phyloP scores from a whole-genome alignment of 2,329 filamentous ascomycete species.

The Aureobasidium sp. region DNA sequence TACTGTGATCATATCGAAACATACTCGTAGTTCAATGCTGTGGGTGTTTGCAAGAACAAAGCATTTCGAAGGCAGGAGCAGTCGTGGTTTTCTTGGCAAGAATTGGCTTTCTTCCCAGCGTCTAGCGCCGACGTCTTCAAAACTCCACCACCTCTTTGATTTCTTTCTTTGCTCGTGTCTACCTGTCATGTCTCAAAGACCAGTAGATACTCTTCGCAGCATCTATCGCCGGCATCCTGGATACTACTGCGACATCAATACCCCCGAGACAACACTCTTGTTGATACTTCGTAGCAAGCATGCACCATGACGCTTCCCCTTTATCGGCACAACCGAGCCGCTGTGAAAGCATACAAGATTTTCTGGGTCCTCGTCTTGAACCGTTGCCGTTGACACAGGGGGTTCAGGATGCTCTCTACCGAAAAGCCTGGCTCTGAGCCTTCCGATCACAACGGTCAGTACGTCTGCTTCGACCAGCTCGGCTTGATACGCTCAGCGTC shows the following conservation, averaged over 20 bases:
- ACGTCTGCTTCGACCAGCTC: not conserved
- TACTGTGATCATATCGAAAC: not conserved
- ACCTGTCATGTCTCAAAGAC: not conserved
- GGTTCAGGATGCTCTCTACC: not conserved
- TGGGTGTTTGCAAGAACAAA: too few relatives aligned
- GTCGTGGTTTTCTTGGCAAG: not conserved
- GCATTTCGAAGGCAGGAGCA: not conserved
- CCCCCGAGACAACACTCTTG: not conserved
- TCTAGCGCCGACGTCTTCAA: not conserved
- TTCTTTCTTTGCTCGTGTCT: not conserved
- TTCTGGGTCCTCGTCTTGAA: not conserved
- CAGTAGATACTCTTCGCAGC: too few relatives aligned
- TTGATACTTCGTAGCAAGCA: not conserved
- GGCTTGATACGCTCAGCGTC: not conserved
- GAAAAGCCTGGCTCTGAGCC: not conserved
- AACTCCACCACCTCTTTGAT: not conserved
- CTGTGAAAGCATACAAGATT: not conserved
- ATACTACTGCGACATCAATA: not conserved
- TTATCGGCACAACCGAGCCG: not conserved
- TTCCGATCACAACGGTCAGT: slow-evolving; percentile 1
- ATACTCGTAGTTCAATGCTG: not conserved
- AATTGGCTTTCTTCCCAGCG: not conserved
- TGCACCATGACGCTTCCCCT: not conserved
- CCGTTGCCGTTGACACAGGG: not conserved
- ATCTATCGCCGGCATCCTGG: too few relatives aligned